Conservation (phyloP, 306 rosid genomes). For the Nissolia schottii region DNA sequence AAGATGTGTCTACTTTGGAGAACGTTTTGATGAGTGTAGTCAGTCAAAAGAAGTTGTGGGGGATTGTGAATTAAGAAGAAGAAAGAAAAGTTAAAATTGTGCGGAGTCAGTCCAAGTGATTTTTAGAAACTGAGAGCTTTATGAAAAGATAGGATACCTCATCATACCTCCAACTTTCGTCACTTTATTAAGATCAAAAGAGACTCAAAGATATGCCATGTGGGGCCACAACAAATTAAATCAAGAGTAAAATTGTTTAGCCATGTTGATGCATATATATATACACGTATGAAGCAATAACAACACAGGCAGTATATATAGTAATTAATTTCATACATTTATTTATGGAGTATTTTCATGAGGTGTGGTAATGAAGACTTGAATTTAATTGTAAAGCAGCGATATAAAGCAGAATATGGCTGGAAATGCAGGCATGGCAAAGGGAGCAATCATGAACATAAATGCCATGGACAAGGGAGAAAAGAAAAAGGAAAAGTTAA, state of each 20-base stretch:
- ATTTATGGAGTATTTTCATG: neutral
- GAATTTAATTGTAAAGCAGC: constrained; percentile 29
- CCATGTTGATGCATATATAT: neutral
- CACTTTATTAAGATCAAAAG: constrained; percentile 87
- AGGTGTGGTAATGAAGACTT: constrained; percentile 36
- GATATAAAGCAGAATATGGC: constrained; percentile 34
- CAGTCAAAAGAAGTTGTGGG: constrained; percentile 80
- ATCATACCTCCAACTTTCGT: constrained; percentile 57
- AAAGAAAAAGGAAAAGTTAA: constrained; percentile 37
- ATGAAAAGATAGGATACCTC: constrained; percentile 55
- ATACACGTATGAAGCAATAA: neutral
- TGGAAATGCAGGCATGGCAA: constrained; percentile 48
- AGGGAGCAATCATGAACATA: constrained; percentile 48
- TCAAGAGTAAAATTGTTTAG: constrained; percentile 7
- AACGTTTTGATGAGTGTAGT: constrained; percentile 53
- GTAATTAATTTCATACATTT: neutral
- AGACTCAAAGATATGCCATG: constrained; percentile 41
- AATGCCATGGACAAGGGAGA: constrained; percentile 23
- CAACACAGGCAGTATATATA: neutral
- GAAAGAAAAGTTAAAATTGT: constrained; percentile 45
- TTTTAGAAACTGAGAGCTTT: constrained; percentile 58
- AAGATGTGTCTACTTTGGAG: constrained; percentile 51
- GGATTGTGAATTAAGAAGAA: too few relatives aligned
- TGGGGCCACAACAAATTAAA: constrained; percentile 38
- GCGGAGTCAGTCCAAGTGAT: constrained; percentile 46